Conservation (phyloP, 495 filamentous ascomycete genomes). For the Penicillium bialowiezense region DNA sequence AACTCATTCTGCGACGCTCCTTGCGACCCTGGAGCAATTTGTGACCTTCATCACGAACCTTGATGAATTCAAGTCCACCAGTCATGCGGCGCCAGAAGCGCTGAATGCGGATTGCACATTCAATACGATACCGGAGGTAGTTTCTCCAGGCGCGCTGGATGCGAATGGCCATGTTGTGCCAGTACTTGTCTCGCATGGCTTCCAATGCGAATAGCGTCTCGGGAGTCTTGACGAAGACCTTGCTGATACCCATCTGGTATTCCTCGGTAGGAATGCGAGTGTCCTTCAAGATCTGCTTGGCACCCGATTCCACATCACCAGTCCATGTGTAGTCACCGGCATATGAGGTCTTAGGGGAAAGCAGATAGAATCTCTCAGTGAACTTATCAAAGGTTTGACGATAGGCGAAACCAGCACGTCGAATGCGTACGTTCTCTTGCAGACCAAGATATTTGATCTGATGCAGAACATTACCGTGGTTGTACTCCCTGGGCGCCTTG, state of each 20-base stretch:
- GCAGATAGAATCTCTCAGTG: constrained; percentile 92
- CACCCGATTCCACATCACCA: constrained; percentile 78
- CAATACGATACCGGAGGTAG: constrained; percentile 85
- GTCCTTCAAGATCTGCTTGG: constrained; percentile 94
- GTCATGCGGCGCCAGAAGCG: constrained; percentile 90
- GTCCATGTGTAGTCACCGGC: constrained; percentile 97
- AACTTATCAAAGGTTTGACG: constrained; percentile 98
- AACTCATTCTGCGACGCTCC: constrained; percentile 84
- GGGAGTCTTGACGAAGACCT: constrained; percentile 98
- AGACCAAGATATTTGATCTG: constrained; percentile 99
- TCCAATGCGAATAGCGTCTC: constrained; percentile 97
- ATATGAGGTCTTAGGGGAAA: constrained; percentile 92
- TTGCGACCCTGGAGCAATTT: constrained; percentile 77
- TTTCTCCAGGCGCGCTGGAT: constrained; percentile 98
- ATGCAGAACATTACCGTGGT: constrained; percentile 86
- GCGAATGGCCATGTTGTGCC: constrained; percentile 98
- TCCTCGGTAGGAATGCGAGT: constrained; percentile 92
- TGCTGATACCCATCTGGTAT: constrained; percentile 95
- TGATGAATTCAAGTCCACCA: constrained; percentile 81
- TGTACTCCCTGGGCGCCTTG: constrained; percentile 91
- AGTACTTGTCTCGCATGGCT: constrained; percentile 95
- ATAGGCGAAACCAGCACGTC: constrained; percentile 94
- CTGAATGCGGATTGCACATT: constrained; percentile 92
- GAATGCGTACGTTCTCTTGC: constrained; percentile 97
- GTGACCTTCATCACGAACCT: constrained; percentile 88